phyloP scores from a whole-genome alignment of 768 basidiomycete species.

The Xerocomus potaroensis region DNA sequence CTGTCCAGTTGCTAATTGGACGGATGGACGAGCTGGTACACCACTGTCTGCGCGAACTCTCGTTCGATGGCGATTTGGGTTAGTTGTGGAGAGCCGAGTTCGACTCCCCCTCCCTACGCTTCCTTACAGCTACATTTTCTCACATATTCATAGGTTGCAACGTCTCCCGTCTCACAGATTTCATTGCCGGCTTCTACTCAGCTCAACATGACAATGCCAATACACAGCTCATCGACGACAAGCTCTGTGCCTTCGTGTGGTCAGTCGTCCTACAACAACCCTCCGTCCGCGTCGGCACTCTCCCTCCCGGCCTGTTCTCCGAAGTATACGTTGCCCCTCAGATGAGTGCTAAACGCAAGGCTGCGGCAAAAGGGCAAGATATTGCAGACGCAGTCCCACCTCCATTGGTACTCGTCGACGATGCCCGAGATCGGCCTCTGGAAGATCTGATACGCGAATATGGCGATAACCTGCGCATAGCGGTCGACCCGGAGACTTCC shows the following conservation, averaged over 20 bases:
- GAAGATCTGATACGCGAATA: constrained; percentile 53
- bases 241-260: constrained; percentile 80
- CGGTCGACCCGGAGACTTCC: constrained; percentile 67
- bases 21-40: constrained; percentile 84
- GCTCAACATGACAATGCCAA: constrained; percentile 30
- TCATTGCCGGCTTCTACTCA: constrained; percentile 63
- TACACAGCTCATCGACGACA: constrained; percentile 64
- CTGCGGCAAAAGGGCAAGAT: constrained; percentile 52
- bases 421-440: constrained; percentile 52
- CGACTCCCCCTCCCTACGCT: constrained; percentile 37
- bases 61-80: constrained; percentile 91
- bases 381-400: constrained; percentile 39
- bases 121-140: constrained; percentile 14
- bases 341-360: constrained; percentile 61
- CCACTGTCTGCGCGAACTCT: constrained; percentile 79
- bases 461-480: constrained; percentile 65
- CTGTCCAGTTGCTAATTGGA: too few relatives aligned
- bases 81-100: constrained; percentile 41
- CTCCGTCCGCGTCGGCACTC: constrained; percentile 68
- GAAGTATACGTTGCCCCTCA: constrained; percentile 82
- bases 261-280: constrained; percentile 71
- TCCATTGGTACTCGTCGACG: constrained; percentile 48
- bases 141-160: constrained; percentile 55
- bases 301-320: constrained; percentile 53
- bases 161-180: constrained; percentile 65